Evolutionary conservation across 306 rosid species (phyloP).

Genomic region (Carpinus fangiana): DNA sequence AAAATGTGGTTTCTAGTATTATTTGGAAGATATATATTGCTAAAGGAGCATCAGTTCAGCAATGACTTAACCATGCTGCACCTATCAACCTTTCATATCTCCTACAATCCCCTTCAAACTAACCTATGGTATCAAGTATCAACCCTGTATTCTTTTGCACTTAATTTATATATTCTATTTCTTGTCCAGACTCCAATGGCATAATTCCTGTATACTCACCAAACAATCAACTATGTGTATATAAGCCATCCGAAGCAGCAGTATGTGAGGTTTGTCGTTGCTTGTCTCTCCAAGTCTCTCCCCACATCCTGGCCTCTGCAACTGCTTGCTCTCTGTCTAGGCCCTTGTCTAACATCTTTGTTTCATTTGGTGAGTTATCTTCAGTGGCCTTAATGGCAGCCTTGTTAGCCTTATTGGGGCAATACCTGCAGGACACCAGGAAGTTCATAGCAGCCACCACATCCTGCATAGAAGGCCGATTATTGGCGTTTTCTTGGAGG

Average conservation of each 20-base stretch:
- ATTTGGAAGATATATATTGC: too few species aligned
- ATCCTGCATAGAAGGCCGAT: conserved; percentile 40
- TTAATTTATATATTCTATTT: not conserved
- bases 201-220: not conserved
- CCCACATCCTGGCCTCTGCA: conserved; percentile 52
- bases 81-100: not conserved
- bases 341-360: conserved; percentile 9
- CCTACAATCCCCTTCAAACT: not conserved
- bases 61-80: not conserved
- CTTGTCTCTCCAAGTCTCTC: conserved; percentile 42
- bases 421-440: conserved; percentile 31
- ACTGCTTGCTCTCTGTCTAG: conserved; percentile 41
- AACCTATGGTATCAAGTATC: not conserved
- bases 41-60: too few species aligned
- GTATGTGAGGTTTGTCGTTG: conserved; percentile 28
- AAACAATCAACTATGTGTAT: not conserved
- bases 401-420: conserved; percentile 5
- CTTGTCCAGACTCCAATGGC: not conserved
- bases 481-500: conserved; percentile 40
- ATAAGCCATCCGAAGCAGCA: conserved; percentile 21
- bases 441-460: conserved; percentile 38
- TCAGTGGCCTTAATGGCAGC: not conserved
- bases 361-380: not conserved
- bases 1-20: too few species aligned
- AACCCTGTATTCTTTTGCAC: not conserved